Evolutionary conservation across 805 yeast species (phyloP), one percentile per base, ranked within the genome.

Genomic region (Saccharomycopsis microspora): DNA sequence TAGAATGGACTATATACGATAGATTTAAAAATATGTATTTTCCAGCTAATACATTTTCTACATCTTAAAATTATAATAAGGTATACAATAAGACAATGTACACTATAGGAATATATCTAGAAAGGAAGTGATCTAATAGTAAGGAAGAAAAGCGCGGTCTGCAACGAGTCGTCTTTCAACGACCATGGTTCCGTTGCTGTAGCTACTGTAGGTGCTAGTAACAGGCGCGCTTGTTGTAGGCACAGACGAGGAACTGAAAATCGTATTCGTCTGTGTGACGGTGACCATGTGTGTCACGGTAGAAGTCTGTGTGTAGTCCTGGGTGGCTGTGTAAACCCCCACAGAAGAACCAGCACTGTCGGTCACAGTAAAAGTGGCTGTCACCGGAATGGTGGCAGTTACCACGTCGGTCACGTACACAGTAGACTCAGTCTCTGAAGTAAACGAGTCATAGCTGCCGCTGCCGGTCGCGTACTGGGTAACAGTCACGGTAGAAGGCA

Each of bases 301-400:
- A 10, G 52, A 38, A 29, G 49, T 31, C 8, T 40, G 45, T 9
- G 41, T 42, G 32, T 39, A 37, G 32, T 44, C 44, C 11, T 19
- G 29, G 31, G 40, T 19, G 32, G 53, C 43, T 30, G 52, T 11
- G 32, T 41, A 32, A 30, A 41, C 34, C 31, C 44, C 43, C 31
- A 42, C 33, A 39, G 41, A 35, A 33, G 46, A 30, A 31, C 48
- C 47, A 27, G 28, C 43, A 33, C 46, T 27, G 41, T 50, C 47
- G 5, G 49, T 51, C 4, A 51, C 33, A 30, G 54, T 42, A 4
- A 46, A 34, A 9, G 43, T 30, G 19, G 47, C 53, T 33, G 47
- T 49, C 48, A 45, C 32, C 31, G 48, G 50, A 29, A 41, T 33
- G 37, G 48, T 48, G 34, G 49, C 48, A 33, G 53, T 50, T 3